Base-by-base conservation (phyloP, 495 filamentous ascomycete genomes). In the Cairneyella variabilis region DNA sequence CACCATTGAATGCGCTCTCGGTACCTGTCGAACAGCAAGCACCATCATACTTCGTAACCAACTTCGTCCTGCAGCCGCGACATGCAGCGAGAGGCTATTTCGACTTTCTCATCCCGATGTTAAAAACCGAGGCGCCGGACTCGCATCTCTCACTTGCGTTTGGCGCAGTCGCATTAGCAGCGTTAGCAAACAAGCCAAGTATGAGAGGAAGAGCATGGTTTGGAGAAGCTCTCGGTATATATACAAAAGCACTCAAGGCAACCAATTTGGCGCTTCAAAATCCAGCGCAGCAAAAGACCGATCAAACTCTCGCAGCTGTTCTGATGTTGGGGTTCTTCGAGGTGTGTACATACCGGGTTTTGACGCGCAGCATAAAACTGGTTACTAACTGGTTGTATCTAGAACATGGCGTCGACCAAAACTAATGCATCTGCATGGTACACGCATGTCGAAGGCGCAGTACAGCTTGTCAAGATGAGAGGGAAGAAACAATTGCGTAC, bases 291-390 rank as follows among this genome's bases (percentile, higher is more conserved):
- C 70, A 72, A 41, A 64, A 69, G 53, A 66, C 76, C 18, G 79
- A 86, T 53, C 69, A 74, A 34, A 79, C 80, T 11, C 62, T 89
- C n/a, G 77, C 82, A 23, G 71, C 82, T 0, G 76, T 87, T 20
- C 65, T 89, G 34, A 60, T 86, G 23, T 66, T 87, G 38, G 80
- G 78, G 0, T 74, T 82, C n/a, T 88, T 81, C 51, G 83, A 88
- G 74, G 81, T 84, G 57, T 36, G 69, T 66, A 3, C n/a, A n/a
- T n/a, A n/a, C n/a, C n/a, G n/a, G n/a, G n/a, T n/a, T n/a, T n/a
- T n/a, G n/a, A n/a, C n/a, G n/a, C n/a, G n/a, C n/a, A n/a, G n/a
- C n/a, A n/a, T n/a, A n/a, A n/a, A n/a, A n/a, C n/a, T n/a, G n/a
- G n/a, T n/a, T n/a, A n/a, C n/a, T n/a, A n/a, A n/a, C n/a, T n/a